Evolutionary conservation across 768 basidiomycete species (phyloP), one percentile per base, ranked within the genome.

Genomic region (Mycena indigotica): DNA sequence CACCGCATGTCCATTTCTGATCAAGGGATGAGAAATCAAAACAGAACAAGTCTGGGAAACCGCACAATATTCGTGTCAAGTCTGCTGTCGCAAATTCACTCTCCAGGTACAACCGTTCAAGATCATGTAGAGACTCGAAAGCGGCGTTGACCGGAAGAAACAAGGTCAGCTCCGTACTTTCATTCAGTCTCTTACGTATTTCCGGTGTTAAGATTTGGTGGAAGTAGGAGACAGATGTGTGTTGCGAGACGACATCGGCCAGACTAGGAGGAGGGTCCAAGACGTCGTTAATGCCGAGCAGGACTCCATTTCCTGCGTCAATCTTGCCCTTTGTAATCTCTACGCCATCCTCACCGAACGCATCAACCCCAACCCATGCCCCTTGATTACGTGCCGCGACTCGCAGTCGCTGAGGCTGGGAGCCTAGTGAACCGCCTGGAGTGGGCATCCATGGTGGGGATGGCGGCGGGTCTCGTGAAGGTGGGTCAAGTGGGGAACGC

Each of bases 111-210:
- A 90, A 70, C 44, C 87, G 84, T 69, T 98, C 95, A 50, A 92
- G 82, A 8, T 77, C 79, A 59, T 91, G 82, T 30, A 99, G 76
- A 10, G 72, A 73, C n/a, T 86, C 73, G 87, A 93, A 98, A 13
- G 96, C 97, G 30, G 82, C 73, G 69, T 97, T 83, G 24, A 89
- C 79, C 1, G 97, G 96, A 5, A 96, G 82, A 70, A 99, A 99
- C 26, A 98, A 64, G 0, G 97, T 97, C 44, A 96, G 73, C 66
- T 87, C 84, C 4, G 90, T 74, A 0, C 88, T 85, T 41, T 76
- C 77, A 54, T 88, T 87, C 39, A 97, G 78, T 30, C 83, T 72
- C 19, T 73, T 67, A 45, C 76, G 66, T 32, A 88, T 80, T 49
- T 84, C 81, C 0, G 83, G 71, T 3, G 85, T 88, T 32, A 93